Conservation (phyloP, 2,329 filamentous ascomycete genomes). For the Penicillium sp. region DNA sequence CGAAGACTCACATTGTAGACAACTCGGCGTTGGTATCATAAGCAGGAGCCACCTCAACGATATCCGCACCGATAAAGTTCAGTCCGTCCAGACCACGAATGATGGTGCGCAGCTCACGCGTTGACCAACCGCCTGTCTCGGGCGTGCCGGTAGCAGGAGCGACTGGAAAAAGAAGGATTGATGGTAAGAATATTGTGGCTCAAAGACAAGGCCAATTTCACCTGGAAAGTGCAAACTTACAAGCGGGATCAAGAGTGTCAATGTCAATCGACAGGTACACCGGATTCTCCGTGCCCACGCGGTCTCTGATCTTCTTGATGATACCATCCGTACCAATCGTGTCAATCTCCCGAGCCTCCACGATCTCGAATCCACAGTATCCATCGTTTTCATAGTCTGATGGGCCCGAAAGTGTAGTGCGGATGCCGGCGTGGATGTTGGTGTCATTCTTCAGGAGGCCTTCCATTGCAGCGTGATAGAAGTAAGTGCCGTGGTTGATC, state of each 20-base stretch:
- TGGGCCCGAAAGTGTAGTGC: slow-evolving; percentile 71
- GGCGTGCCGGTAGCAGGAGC: slow-evolving; percentile 52
- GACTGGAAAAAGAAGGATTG: slow-evolving; percentile 9
- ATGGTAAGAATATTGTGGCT: no score
- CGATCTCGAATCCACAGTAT: slow-evolving; percentile 77
- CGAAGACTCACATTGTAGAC: slow-evolving; percentile 40
- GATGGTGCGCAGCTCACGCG: slow-evolving; percentile 53
- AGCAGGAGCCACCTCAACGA: slow-evolving; percentile 57
- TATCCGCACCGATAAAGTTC: slow-evolving; percentile 54
- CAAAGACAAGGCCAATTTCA: background rate
- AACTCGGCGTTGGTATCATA: slow-evolving; percentile 58
- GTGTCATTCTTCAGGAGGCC: slow-evolving; percentile 73
- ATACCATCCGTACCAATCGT: slow-evolving; percentile 66
- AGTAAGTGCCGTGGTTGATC: slow-evolving; percentile 86
- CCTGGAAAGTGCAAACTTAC: slow-evolving; percentile 51
- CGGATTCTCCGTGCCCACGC: slow-evolving; percentile 67
- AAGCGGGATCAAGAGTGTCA: slow-evolving; percentile 79
- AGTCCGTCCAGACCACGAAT: slow-evolving; percentile 54
- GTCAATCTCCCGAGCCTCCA: slow-evolving; percentile 68
- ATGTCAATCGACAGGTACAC: slow-evolving; percentile 84
- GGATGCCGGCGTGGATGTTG: slow-evolving; percentile 82
- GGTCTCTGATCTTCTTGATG: slow-evolving; percentile 67
- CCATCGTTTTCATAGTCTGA: slow-evolving; percentile 81
- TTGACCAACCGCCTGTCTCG: slow-evolving; percentile 58
- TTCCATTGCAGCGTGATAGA: slow-evolving; percentile 74